These are phyloP conservation scores for Debaryomyces udenii DNA, from an alignment of 1,139 yeast genomes.

Conservation along the genomic window DNA sequence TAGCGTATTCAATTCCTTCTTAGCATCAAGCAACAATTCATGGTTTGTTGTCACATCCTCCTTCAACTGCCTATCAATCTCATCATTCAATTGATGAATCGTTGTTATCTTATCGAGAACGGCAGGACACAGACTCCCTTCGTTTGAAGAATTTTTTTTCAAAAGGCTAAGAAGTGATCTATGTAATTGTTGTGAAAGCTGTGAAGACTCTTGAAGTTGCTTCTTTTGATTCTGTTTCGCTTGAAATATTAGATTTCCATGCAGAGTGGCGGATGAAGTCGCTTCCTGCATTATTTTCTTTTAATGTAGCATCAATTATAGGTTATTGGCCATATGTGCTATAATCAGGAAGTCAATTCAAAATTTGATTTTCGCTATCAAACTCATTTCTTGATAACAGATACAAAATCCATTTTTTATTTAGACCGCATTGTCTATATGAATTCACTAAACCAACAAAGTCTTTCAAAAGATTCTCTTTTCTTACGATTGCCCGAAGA, in stretches of 20 bases:
- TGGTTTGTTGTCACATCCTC: constrained; percentile 31
- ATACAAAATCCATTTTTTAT: neutral
- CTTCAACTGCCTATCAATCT: constrained; percentile 40
- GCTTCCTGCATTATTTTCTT: neutral
- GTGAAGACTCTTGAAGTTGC: constrained; percentile 31
- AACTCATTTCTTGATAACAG: neutral
- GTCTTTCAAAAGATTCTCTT: constrained; percentile 19
- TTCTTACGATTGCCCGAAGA: constrained; percentile 20
- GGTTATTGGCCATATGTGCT: neutral
- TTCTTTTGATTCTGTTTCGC: constrained; percentile 42
- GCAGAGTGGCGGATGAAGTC: constrained; percentile 15
- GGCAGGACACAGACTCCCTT: constrained; percentile 25
- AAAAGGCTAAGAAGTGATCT: constrained; percentile 28
- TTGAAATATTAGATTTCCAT: constrained; percentile 32
- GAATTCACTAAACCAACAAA: constrained; percentile 4
- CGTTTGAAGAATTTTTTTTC: constrained; percentile 29
- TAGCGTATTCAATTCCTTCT: constrained; percentile 23
- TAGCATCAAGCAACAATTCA: constrained; percentile 26
- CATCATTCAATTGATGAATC: constrained; percentile 42
- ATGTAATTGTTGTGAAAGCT: constrained; percentile 32
- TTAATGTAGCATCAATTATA: neutral
- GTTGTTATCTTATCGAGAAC: constrained; percentile 48
- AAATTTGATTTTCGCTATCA: no score
- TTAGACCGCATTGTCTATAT: neutral
- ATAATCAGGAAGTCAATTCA: no score